Percentiles rank a stretch among this genome's conserved stretches.
phyloP scores from a whole-genome alignment of 1,284 basidiomycete species.

The Somion occarium region DNA sequence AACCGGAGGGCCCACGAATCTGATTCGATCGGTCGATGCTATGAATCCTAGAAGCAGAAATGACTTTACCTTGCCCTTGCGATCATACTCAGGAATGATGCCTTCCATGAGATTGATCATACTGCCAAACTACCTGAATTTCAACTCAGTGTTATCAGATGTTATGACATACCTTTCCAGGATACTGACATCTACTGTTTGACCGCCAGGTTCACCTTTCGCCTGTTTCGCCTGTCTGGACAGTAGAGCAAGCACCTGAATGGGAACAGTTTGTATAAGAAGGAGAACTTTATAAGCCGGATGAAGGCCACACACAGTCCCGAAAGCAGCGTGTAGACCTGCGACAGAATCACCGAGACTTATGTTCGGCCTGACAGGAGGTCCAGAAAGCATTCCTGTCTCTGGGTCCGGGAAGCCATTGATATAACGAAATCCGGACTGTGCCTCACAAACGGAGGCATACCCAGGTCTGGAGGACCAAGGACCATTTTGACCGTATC shows the following conservation, averaged over 20 bases:
- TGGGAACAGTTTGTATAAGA: not conserved
- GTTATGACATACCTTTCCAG: conserved; percentile 51
- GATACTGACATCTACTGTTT: conserved; percentile 70
- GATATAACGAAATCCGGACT: conserved; percentile 68
- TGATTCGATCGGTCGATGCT: conserved; percentile 18
- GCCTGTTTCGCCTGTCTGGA: conserved; percentile 37
- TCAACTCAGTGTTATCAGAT: not conserved
- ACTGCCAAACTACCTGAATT: conserved; percentile 26
- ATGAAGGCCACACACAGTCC: conserved; percentile 53
- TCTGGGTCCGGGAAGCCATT: conserved; percentile 57
- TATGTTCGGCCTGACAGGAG: conserved; percentile 66
- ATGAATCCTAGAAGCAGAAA: not conserved
- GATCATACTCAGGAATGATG: conserved; percentile 70
- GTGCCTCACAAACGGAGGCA: conserved; percentile 70
- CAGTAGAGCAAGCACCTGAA: conserved; percentile 68
- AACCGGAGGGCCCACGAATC: conserved; percentile 67
- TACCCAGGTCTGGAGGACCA: conserved; percentile 67
- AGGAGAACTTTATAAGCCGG: no score
- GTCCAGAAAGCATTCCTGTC: conserved; percentile 49
- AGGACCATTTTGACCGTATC: conserved; percentile 69
- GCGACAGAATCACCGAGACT: conserved; percentile 68
- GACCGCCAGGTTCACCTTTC: conserved; percentile 38
- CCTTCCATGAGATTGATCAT: conserved; percentile 77
- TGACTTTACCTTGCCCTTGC: conserved; percentile 50
- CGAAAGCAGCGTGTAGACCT: conserved; percentile 67